Evolutionary conservation across 2,329 filamentous ascomycete species (phyloP), one percentile per base, ranked within the genome.

Genomic region (Thermomyces lanuginosus): DNA sequence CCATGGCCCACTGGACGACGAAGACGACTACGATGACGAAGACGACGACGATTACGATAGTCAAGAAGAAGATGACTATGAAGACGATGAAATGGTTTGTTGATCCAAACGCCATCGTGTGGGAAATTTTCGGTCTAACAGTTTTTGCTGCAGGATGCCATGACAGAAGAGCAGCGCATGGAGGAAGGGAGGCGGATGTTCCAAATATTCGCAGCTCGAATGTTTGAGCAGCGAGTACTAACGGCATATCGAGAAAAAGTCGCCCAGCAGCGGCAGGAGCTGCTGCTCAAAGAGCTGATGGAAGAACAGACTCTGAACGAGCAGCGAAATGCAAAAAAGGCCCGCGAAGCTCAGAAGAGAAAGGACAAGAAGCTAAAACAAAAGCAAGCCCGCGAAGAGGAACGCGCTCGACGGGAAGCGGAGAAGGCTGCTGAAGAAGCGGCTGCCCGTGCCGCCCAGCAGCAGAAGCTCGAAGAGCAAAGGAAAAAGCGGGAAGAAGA

Each of bases 81-180:
- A 75, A 37, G 71, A 72, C 37, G 70, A 74, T 40, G 69, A 74
- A 45, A 70, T 71, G 58, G 69, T 73, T 44, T 38, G 50, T 38
- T 31, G 30, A 30, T 28, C 30, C 32, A 17, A 32, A 24, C 20
- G 32, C 30, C 28, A 23, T 30, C 8, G 8, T 19, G 13, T n/a
- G 16, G 13, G 15, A 26, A 26, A 10, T 17, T 12, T 15, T 18
- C 16, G 16, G 12, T n/a, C n/a, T 26, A 17, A 26, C 23, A 16
- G 8, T 25, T n/a, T 6, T 16, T 10, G 12, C 6, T 18, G 13
- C 57, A 95, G 86, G 84, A 92, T 49, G 73, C 77, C 38, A 89
- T 95, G 81, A 93, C 83, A 27, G 86, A 95, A 61, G 82, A 92
- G 58, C 84, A 95, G 61, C 79, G 89, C 35, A 95, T 98, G 89